A percentile compares a stretch with the other conserved stretches of the same genome.
Evolutionary conservation across 2,329 filamentous ascomycete genomes (phyloP).

Genomic region (Xylariales sp.): DNA sequence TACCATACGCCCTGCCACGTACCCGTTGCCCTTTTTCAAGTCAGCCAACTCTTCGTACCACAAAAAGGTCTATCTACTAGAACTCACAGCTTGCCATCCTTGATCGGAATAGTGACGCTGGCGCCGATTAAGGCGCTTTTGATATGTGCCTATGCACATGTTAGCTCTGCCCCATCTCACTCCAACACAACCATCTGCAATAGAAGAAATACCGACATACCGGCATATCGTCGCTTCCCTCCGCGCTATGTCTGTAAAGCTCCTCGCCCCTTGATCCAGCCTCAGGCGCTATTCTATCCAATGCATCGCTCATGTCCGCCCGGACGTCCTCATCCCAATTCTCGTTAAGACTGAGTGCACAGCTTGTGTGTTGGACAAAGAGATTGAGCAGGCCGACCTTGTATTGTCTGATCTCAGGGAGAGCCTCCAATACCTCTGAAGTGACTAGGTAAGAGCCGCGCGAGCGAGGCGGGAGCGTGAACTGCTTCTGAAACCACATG

Average conservation of each 20-base stretch:
- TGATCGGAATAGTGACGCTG: slow-evolving; percentile 90
- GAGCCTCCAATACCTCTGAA: slow-evolving; percentile 72
- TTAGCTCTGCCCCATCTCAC: slow-evolving; percentile 68
- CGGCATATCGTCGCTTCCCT: slow-evolving; percentile 95
- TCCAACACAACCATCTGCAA: background rate
- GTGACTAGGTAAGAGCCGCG: slow-evolving; percentile 93
- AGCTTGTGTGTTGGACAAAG: slow-evolving; percentile 95
- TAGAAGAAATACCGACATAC: slow-evolving; percentile 57
- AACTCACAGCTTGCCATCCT: slow-evolving; percentile 75
- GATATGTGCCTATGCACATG: slow-evolving; percentile 77
- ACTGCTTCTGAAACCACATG: slow-evolving; percentile 86
- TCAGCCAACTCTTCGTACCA: slow-evolving; percentile 17
- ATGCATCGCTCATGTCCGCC: slow-evolving; percentile 90
- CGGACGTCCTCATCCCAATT: slow-evolving; percentile 89
- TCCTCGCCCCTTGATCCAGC: slow-evolving; percentile 75
- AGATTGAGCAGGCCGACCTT: slow-evolving; percentile 88
- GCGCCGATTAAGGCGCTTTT: slow-evolving; percentile 91
- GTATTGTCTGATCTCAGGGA: slow-evolving; percentile 86
- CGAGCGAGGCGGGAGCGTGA: slow-evolving; percentile 79
- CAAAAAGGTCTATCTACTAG: background rate
- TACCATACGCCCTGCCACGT: slow-evolving; percentile 95
- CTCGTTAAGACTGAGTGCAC: slow-evolving; percentile 91
- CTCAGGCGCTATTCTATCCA: slow-evolving; percentile 89
- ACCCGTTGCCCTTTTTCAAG: slow-evolving; percentile 62
- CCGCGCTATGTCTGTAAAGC: slow-evolving; percentile 87